Base-by-base conservation (phyloP, 2,329 filamentous ascomycete species). In the Colletotrichum sp. region DNA sequence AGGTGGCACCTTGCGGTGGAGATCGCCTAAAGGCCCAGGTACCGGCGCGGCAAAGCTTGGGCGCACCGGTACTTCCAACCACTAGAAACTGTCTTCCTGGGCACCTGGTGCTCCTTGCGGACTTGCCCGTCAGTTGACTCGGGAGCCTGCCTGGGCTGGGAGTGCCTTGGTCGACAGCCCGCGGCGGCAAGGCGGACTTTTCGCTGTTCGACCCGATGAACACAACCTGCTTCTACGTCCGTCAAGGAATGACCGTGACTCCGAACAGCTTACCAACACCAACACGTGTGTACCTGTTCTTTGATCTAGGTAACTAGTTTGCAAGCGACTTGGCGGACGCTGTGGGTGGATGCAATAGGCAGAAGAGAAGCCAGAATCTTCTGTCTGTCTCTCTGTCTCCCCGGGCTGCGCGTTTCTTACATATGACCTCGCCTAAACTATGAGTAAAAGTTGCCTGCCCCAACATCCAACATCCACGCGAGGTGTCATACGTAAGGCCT, bases 121-220 rank as follows among this genome's bases (percentile, higher is more conserved):
- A 72, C 69, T 57, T 32, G 63, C 63, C 67, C 43, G 6, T 72
- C 73, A 72, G 69, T 72, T 75, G 74, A 67, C 70, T 69, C 21
- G 28, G 64, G 70, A 38, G 48, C 60, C 43, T 64, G 43, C 43
- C 43, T n/a, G 43, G 28, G 58, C 55, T 28, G 34, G 65, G 58
- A 60, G 36, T 72, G 74, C 71, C 74, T 74, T 68, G 71, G 12
- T 66, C 71, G 57, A 26, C 34, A 48, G 60, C 36, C 26, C n/a
- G 57, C 57, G 34, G 65, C 58, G 71, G 72, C 74, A 66, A 74
- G 74, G 64, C 70, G 70, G 70, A 76, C 64, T 75, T 69, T 69
- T 34, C 30, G 30, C 28, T 32, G 18, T 61, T 60, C 57, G 18
- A 63, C 30, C 16, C 28, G 61, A 28, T 72, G 48, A 26, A 64